These are phyloP conservation scores for Coniosporium apollinis DNA, from an alignment of 495 filamentous ascomycete species.

Conservation along the genomic window DNA sequence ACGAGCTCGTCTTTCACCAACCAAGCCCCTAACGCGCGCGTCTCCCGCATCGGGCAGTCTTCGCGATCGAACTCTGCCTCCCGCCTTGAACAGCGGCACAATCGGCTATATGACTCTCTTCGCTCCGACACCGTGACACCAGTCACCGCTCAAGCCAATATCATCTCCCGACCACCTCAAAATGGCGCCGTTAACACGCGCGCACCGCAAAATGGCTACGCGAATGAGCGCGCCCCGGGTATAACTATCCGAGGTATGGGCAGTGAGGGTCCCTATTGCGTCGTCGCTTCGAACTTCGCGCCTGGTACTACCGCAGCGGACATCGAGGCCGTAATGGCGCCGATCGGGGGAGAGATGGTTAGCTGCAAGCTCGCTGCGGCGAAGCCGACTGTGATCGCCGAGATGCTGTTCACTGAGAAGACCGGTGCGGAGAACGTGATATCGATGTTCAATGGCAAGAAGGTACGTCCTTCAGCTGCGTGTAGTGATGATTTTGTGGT, in stretches of 20 bases:
- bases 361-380: slow-evolving; percentile 56
- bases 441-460: slow-evolving; percentile 71
- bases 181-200: too few species aligned
- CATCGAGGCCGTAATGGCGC: slow-evolving; percentile 72
- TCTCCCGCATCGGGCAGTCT: slow-evolving; percentile 3
- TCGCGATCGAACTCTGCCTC: slow-evolving; percentile 14
- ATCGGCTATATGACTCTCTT: slow-evolving; percentile 15
- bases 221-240: slow-evolving; percentile 14
- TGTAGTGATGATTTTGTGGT: not conserved
- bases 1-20: slow-evolving; percentile 27
- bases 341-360: slow-evolving; percentile 49
- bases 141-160: not conserved
- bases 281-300: slow-evolving; percentile 79
- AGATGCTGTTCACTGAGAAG: slow-evolving; percentile 66
- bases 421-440: slow-evolving; percentile 66
- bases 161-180: slow-evolving; percentile 4
- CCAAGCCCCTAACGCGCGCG: slow-evolving; percentile 17
- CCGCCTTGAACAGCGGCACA: slow-evolving; percentile 11
- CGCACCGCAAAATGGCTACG: slow-evolving; percentile 16
- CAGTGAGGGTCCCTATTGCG: slow-evolving; percentile 55
- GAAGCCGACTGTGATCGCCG: slow-evolving; percentile 65
- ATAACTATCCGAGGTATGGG: slow-evolving; percentile 68
- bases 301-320: slow-evolving; percentile 87
- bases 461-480: slow-evolving; percentile 31
- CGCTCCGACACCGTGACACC: slow-evolving; percentile 10